Evolutionary conservation across 1,139 yeast species (phyloP).

Genomic region (Candida freyschussii): DNA sequence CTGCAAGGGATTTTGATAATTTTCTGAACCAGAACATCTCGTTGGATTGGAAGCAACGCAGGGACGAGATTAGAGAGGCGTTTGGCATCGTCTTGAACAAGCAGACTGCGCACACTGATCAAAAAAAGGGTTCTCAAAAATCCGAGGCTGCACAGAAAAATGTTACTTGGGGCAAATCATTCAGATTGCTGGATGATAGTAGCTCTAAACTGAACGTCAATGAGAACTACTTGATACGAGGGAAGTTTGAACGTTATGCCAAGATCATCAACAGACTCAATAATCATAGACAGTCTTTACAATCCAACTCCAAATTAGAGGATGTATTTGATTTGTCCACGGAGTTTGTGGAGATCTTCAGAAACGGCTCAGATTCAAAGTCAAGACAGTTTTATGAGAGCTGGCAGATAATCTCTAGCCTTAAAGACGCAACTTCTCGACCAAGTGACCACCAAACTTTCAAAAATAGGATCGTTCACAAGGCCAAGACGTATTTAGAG

Average conservation of each 20-base stretch:
- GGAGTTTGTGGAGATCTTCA: constrained; percentile 32
- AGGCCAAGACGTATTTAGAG: constrained; percentile 63
- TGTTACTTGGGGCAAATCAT: constrained; percentile 30
- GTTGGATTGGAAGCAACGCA: constrained; percentile 79
- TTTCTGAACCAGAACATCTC: constrained; percentile 70
- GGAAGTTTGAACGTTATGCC: constrained; percentile 71
- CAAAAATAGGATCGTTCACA: constrained; percentile 47
- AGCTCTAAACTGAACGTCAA: constrained; percentile 35
- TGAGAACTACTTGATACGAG: constrained; percentile 37
- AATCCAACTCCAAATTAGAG: constrained; percentile 36
- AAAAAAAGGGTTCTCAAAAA: constrained; percentile 11
- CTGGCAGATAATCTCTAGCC: constrained; percentile 49
- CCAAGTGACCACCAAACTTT: constrained; percentile 34
- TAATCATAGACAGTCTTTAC: constrained; percentile 54
- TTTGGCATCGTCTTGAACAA: constrained; percentile 44
- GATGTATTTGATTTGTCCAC: constrained; percentile 27
- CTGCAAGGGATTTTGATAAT: constrained; percentile 78
- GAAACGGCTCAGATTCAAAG: constrained; percentile 41
- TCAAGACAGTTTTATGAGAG: constrained; percentile 61
- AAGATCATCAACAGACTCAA: constrained; percentile 65
- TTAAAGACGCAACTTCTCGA: constrained; percentile 28
- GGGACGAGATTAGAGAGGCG: constrained; percentile 65
- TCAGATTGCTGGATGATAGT: constrained; percentile 29
- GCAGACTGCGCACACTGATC: constrained; percentile 12
- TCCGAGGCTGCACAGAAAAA: constrained; percentile 18